Base-by-base conservation (phyloP, 1,139 yeast species). In the Spathaspora sp. region DNA sequence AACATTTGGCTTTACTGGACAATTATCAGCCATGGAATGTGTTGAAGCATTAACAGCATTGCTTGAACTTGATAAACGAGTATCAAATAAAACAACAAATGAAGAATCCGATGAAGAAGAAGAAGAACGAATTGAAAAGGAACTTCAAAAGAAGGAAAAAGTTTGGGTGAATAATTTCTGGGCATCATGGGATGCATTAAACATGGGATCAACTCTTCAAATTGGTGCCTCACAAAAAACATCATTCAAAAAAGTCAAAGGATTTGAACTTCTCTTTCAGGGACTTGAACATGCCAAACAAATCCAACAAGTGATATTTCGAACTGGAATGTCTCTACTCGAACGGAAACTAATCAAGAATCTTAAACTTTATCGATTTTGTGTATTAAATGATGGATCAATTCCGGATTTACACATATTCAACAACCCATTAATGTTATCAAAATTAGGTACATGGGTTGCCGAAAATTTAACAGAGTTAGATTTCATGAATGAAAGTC, bases 121-220 rank as follows among this genome's bases (percentile, higher is more conserved):
- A 18, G 75, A 70, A 16, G 74, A 68, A 17, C 62, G 65, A 26
- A 71, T 78, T 34, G 67, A 68, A 45, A 62, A 67, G n/a, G 61
- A 76, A 46, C 78, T 83, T 26, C 66, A 67, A 13, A 69, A 69
- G 45, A 72, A 82, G 57, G 91, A 86, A 55, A 79, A 82, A 54
- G 76, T 80, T 42, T 93, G 97, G 95, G 82, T 91, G 3, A 78
- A 81, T 45, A 90, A 91, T 60, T 95, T 95, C 63, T 93, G 99
- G 98, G 77, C 82, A 27, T 88, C 96, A 11, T 95, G 96, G 95
- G 99, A 93, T 67, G 89, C 98, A 0, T 71, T 91, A 43, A 71
- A 63, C 49, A 84, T 83, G 61, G 46, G 48, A 18, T 39, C 61
- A 7, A 47, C 51, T 13, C 43, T 45, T 3, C 47, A 47, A 11